A percentile compares a stretch with the other conserved stretches of the same genome.
phyloP scores from a whole-genome alignment of 106 monocot genomes.

The Phalaenopsis equestris region DNA sequence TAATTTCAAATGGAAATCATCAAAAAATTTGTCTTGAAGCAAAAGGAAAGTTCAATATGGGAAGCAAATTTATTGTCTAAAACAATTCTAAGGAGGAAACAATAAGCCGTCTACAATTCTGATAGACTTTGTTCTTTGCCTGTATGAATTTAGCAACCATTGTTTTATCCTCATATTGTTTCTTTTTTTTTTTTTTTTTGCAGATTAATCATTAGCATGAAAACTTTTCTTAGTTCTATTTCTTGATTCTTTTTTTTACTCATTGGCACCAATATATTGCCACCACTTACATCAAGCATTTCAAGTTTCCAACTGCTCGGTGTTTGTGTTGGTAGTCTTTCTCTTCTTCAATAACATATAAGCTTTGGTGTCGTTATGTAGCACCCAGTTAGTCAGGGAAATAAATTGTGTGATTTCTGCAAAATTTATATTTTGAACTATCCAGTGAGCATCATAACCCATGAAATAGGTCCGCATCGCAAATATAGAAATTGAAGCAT shows the following conservation, averaged over 20 bases:
- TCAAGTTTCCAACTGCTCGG: background rate
- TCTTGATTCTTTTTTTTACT: background rate
- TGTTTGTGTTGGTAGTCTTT: background rate
- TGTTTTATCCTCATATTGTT: background rate
- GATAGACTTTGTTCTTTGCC: too few relatives aligned
- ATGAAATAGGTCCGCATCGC: constrained; percentile 87
- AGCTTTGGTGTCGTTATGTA: constrained; percentile 20
- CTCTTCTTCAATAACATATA: background rate
- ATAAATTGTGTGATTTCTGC: constrained; percentile 99
- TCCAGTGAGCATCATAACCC: constrained; percentile 77
- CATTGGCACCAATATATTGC: background rate
- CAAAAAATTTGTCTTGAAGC: too few relatives aligned
- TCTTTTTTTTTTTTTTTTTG: background rate
- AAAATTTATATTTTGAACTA: constrained; percentile 94
- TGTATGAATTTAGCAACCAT: background rate
- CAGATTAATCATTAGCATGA: background rate
- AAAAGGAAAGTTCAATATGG: too few relatives aligned
- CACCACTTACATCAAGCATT: background rate
- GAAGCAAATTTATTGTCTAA: too few relatives aligned
- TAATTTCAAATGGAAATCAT: too few relatives aligned
- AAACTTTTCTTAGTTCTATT: background rate
- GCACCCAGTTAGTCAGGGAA: constrained; percentile 97
- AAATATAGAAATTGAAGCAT: constrained; percentile 8
- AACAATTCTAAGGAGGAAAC: too few relatives aligned
- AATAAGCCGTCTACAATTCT: too few relatives aligned